Conservation (phyloP, 202 grass and related monocot genomes). For the Zizania palustris region DNA sequence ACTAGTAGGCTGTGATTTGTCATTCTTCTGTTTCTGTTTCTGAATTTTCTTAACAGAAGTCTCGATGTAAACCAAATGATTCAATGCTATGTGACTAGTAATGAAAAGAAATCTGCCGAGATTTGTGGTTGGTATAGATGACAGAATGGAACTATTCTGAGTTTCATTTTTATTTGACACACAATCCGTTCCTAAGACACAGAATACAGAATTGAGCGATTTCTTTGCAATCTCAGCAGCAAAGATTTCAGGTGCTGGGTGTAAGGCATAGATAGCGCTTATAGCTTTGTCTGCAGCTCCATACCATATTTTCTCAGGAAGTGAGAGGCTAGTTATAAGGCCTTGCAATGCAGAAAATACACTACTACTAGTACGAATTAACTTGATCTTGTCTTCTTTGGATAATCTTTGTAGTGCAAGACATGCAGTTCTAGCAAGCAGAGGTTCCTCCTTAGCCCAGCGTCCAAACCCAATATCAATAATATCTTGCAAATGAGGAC, state of each 20-base stretch:
- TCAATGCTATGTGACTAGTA: slow-evolving; percentile 80
- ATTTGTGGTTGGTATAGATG: slow-evolving; percentile 60
- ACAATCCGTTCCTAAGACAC: slow-evolving; percentile 38
- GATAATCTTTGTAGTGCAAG: slow-evolving; percentile 82
- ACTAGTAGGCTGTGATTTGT: slow-evolving; percentile 47
- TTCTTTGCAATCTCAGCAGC: slow-evolving; percentile 79
- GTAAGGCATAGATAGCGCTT: slow-evolving; percentile 71
- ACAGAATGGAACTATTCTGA: slow-evolving; percentile 41
- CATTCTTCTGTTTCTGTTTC: slow-evolving; percentile 83
- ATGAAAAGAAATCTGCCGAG: slow-evolving; percentile 91
- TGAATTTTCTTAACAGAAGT: slow-evolving; percentile 78
- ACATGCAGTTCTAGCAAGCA: slow-evolving; percentile 92
- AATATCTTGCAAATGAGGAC: slow-evolving; percentile 89
- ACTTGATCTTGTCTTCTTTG: slow-evolving; percentile 87
- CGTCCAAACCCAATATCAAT: slow-evolving; percentile 92
- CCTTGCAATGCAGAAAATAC: slow-evolving; percentile 71
- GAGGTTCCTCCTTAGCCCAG: slow-evolving; percentile 92
- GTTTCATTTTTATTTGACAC: slow-evolving; percentile 43
- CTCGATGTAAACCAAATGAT: slow-evolving; percentile 94
- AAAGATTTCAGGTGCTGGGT: slow-evolving; percentile 84
- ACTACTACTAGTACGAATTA: slow-evolving; percentile 55
- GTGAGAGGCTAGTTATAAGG: slow-evolving; percentile 65
- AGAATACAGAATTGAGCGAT: slow-evolving; percentile 69
- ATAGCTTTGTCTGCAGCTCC: slow-evolving; percentile 82
- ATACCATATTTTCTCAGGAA: slow-evolving; percentile 95